phyloP scores from a whole-genome alignment of 2,329 filamentous ascomycete species.

The Akanthomyces muscarius region DNA sequence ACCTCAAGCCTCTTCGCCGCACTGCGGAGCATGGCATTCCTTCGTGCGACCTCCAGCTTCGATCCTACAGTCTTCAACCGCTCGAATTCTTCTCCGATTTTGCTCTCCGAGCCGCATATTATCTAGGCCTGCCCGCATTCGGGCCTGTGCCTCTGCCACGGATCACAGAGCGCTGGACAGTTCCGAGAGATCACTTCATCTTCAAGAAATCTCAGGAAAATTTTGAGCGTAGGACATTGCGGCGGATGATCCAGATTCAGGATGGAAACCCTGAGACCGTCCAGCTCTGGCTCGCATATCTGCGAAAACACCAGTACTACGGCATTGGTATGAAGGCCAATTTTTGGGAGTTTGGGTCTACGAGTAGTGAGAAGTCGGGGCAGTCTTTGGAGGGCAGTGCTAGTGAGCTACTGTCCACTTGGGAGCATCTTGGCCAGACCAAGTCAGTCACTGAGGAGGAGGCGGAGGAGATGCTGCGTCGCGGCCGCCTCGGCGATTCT shows the following conservation, averaged over 20 bases:
- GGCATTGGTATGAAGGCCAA: constrained; percentile 99
- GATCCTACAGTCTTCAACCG: constrained; percentile 85
- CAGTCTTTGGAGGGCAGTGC: neutral
- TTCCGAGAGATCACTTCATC: constrained; percentile 83
- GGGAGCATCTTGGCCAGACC: constrained; percentile 53
- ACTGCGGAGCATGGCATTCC: constrained; percentile 72
- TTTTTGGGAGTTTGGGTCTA: constrained; percentile 69
- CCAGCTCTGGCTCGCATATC: constrained; percentile 85
- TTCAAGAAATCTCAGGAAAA: constrained; percentile 98
- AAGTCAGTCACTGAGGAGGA: constrained; percentile 49
- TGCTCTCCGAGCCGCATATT: constrained; percentile 90
- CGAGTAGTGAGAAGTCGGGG: constrained; percentile 19
- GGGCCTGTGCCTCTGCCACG: constrained; percentile 83
- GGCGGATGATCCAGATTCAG: constrained; percentile 84
- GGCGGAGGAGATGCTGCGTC: constrained; percentile 54
- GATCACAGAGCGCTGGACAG: constrained; percentile 90
- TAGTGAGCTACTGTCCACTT: constrained; percentile 45
- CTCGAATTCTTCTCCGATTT: constrained; percentile 95
- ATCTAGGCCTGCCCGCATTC: constrained; percentile 77
- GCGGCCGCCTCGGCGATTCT: constrained; percentile 43
- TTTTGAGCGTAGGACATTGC: constrained; percentile 85
- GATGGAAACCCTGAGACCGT: constrained; percentile 88
- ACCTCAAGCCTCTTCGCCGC: constrained; percentile 78
- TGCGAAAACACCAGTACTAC: constrained; percentile 88
- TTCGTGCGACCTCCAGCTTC: constrained; percentile 84